These are phyloP conservation scores for Cinnamomum micranthum DNA, from an alignment of 164 flowering plant genomes.

Conservation along the genomic window DNA sequence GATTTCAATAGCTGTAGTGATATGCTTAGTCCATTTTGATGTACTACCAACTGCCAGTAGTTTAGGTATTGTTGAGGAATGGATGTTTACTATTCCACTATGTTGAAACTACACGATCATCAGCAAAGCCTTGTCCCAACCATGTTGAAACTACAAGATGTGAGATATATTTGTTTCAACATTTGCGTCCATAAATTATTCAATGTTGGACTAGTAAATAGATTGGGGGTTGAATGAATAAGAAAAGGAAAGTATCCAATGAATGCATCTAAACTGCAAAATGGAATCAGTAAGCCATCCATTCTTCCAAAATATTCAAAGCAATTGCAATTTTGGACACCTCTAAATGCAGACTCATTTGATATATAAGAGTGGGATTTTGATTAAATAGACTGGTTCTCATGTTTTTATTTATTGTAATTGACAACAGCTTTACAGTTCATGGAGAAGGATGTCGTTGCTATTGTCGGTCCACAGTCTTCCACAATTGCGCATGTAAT, in stretches of 20 bases:
- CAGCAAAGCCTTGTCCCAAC: too few species aligned
- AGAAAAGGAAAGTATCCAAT: neutral
- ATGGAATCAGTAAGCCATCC: neutral
- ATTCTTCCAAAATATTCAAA: neutral
- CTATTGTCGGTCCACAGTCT: conserved; percentile 86
- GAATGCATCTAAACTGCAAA: too few species aligned
- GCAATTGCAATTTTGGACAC: neutral
- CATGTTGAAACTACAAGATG: too few species aligned
- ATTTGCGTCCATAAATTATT: too few species aligned
- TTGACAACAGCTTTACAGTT: conserved; percentile 55
- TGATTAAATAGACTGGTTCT: neutral
- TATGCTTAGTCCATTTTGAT: neutral
- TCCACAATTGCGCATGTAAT: conserved; percentile 78
- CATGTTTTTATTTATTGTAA: neutral
- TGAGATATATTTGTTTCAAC: too few species aligned
- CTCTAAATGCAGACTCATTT: neutral
- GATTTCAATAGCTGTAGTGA: neutral
- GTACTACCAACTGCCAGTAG: neutral
- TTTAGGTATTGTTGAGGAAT: neutral
- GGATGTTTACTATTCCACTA: neutral
- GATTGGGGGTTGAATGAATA: neutral
- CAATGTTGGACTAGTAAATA: neutral
- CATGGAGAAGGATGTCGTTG: conserved; percentile 76
- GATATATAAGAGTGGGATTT: neutral
- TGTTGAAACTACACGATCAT: too few species aligned